Base-by-base conservation (phyloP, 306 rosid genomes). In the Mucuna pruriens region DNA sequence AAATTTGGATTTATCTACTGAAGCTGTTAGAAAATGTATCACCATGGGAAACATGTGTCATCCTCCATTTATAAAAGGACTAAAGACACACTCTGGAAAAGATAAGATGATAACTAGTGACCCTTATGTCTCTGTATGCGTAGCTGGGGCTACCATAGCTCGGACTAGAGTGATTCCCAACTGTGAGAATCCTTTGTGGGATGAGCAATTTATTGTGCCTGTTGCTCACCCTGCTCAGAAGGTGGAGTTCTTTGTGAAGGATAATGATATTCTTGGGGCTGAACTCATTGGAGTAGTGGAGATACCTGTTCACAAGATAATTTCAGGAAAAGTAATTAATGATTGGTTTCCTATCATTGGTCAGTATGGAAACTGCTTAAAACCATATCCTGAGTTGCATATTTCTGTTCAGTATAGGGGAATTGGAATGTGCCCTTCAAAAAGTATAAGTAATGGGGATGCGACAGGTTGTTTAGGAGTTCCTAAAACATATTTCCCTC, bases 261-360 rank as follows among this genome's bases (percentile, higher is more conserved):
- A 92, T 16, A 81, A 92, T 48, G 94, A 90, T 74, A 83, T 90
- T 84, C 94, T 92, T 40, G 94, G 97, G 4, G 97, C 97, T 6
- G 92, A 92, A 51, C 84, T 85, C 26, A 92, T 92, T 62, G 94
- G 97, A 58, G 90, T 81, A 1, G 94, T 88, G 29, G 92, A 86
- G 54, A 85, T 90, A 48, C 80, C 91, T 9, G 83, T 78, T 71
- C 85, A 88, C 0, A 90, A 84, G 80, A 51, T 92, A 49, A 26
- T 88, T 4, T 38, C 85, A 16, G 91, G 94, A 71, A 77, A 44
- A 0, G 19, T 19, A 40, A 39, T 92, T 4, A 84, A 88, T 83
- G 92, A 88, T 76, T 92, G 97, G 94, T 90, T 87, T 77, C 94
- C 94, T 0, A 84, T 92, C 25, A 58, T 79, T 46, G 91, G 92